Evolutionary conservation across 2,329 filamentous ascomycete species (phyloP).

Genomic region (Epichloe festucae): DNA sequence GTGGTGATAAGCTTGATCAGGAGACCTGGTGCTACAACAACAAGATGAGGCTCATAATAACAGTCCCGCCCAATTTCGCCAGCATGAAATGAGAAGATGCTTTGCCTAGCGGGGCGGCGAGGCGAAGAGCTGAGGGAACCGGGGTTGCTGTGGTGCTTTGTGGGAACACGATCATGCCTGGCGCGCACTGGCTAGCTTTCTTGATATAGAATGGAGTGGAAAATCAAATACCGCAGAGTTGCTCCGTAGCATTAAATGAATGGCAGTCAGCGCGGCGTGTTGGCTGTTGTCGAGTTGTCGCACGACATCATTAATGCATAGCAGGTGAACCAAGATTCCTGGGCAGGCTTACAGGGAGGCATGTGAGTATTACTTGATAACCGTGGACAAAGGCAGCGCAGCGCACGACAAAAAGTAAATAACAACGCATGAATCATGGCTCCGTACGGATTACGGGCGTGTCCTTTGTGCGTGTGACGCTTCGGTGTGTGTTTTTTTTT

Average conservation of each 20-base stretch:
- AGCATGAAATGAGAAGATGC: neutral
- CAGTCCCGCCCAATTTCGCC: neutral
- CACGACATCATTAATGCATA: neutral
- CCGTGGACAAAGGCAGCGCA: neutral
- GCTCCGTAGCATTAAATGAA: neutral
- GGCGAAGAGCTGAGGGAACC: neutral
- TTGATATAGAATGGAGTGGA: too few relatives aligned
- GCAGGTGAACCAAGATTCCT: too few relatives aligned
- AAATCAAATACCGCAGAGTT: too few relatives aligned
- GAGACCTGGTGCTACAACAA: neutral
- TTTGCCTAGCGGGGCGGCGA: neutral
- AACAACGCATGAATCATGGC: neutral
- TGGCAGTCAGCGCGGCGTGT: neutral
- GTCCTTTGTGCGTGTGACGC: too few relatives aligned
- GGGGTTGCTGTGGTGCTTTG: neutral
- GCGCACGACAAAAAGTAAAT: neutral
- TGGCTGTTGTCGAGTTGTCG: neutral
- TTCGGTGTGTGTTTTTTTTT: too few relatives aligned
- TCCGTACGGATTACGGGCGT: neutral
- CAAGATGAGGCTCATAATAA: neutral
- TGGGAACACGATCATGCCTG: neutral
- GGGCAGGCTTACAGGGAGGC: too few relatives aligned
- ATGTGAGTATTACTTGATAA: neutral
- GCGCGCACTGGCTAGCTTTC: neutral
- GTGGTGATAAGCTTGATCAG: neutral